Evolutionary conservation across 2,329 filamentous ascomycete species (phyloP).

Genomic region (Penicillium concentricum): DNA sequence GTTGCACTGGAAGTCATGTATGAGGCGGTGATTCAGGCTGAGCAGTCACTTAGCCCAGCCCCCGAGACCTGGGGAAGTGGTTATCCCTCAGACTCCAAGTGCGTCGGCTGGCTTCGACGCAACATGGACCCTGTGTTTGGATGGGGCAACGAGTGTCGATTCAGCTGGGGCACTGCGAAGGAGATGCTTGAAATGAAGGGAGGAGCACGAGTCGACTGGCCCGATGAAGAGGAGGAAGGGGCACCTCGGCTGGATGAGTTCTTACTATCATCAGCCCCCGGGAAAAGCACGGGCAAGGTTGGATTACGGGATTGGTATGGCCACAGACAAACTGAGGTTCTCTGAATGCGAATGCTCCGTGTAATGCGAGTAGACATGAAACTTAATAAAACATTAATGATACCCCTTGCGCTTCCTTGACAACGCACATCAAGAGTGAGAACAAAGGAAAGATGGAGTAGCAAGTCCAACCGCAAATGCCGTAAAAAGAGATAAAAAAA

Average conservation of each 20-base stretch:
- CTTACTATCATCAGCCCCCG: constrained; percentile 51
- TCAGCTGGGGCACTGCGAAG: constrained; percentile 94
- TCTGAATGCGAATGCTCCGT: constrained; percentile 48
- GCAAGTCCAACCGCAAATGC: constrained; percentile 3
- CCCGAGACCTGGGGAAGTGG: constrained; percentile 77
- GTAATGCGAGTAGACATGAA: constrained; percentile 17
- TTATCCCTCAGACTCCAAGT: constrained; percentile 84
- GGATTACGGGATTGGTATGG: constrained; percentile 85
- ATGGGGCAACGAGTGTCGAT: constrained; percentile 89
- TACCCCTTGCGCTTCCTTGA: constrained; percentile 20
- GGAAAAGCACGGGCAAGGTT: constrained; percentile 57
- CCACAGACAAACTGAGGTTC: constrained; percentile 64
- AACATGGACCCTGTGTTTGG: constrained; percentile 95
- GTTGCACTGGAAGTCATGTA: constrained; percentile 81
- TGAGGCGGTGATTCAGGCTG: constrained; percentile 47
- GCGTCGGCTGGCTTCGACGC: constrained; percentile 73
- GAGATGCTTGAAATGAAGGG: constrained; percentile 82
- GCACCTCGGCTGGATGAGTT: constrained; percentile 71
- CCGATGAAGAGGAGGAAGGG: constrained; percentile 67
- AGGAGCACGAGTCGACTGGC: constrained; percentile 79
- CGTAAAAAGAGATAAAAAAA: constrained; percentile 7
- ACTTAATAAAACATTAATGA: constrained; percentile 26
- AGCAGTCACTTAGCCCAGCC: constrained; percentile 28
- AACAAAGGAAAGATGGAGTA: constrained; percentile 17
- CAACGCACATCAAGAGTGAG: constrained; percentile 6